Evolutionary conservation across 1,284 basidiomycete genomes (phyloP).

Genomic region (Heterobasidion annosum): DNA sequence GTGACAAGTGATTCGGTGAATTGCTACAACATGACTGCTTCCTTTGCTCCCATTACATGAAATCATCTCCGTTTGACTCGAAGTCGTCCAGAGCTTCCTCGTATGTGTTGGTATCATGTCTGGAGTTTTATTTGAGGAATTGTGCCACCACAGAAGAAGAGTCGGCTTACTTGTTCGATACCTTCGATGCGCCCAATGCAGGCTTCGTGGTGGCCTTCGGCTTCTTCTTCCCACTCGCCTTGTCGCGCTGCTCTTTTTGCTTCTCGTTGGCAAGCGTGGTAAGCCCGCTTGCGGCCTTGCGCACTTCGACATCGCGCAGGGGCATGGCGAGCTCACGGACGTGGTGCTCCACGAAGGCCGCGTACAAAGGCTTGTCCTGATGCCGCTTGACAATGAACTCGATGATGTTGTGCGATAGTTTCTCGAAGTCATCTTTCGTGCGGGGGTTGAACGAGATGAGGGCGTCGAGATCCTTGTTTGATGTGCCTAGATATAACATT

Average conservation of each 20-base stretch:
- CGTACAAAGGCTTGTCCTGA: constrained; percentile 72
- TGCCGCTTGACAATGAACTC: constrained; percentile 69
- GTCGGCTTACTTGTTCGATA: constrained; percentile 46
- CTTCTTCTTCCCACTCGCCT: constrained; percentile 86
- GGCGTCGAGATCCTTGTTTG: constrained; percentile 58
- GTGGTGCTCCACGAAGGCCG: constrained; percentile 76
- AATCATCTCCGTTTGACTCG: constrained; percentile 58
- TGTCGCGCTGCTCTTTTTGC: constrained; percentile 82
- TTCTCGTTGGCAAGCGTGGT: constrained; percentile 90
- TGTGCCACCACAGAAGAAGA: not conserved
- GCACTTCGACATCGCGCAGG: constrained; percentile 81
- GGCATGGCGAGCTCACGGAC: constrained; percentile 64
- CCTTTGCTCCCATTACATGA: constrained; percentile 45
- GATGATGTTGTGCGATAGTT: constrained; percentile 65
- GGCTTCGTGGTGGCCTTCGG: constrained; percentile 66
- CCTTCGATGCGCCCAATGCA: constrained; percentile 63
- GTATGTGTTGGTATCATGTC: constrained; percentile 72
- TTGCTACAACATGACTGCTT: not conserved
- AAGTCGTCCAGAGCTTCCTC: constrained; percentile 85
- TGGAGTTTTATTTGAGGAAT: constrained; percentile 18
- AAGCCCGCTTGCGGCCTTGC: constrained; percentile 76
- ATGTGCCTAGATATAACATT: constrained; percentile 35
- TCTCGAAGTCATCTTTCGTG: constrained; percentile 79
- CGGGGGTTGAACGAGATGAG: constrained; percentile 69
- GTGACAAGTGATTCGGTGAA: not conserved